Evolutionary conservation across 2,329 filamentous ascomycete genomes (phyloP).

Genomic region (Thermoascus crustaceus): DNA sequence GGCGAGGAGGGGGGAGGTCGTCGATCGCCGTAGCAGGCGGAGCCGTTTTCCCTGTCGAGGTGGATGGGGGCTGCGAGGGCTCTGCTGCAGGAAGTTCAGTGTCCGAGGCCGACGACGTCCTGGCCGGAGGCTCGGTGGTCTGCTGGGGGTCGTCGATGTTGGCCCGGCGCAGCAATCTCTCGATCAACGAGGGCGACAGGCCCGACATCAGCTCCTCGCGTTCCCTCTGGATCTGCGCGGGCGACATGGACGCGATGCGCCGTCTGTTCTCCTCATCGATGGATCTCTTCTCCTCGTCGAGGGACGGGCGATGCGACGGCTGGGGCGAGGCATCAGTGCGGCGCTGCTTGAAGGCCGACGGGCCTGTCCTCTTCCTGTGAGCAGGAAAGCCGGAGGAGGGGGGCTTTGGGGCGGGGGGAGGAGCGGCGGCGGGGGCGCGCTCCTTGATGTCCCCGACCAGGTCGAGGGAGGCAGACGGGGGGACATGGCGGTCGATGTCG

Average conservation of each 20-base stretch:
- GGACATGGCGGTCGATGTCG: constrained; percentile 13
- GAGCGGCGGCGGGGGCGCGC: constrained; percentile 47
- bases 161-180: constrained; percentile 67
- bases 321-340: constrained; percentile 21
- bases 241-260: constrained; percentile 68
- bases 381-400: constrained; percentile 75
- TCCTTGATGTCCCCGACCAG: constrained; percentile 73
- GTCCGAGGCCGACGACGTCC: constrained; percentile 7
- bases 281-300: constrained; percentile 54
- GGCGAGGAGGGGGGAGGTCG: constrained; percentile 26
- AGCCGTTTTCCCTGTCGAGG: too few species aligned
- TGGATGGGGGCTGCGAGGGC: too few species aligned
- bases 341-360: constrained; percentile 74
- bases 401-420: constrained; percentile 48
- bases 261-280: constrained; percentile 80
- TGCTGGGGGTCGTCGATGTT: constrained; percentile 69
- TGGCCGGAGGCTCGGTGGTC: constrained; percentile 14
- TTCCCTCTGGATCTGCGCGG: constrained; percentile 71
- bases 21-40: constrained; percentile 17
- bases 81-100: constrained; percentile 5
- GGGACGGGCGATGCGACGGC: constrained; percentile 18
- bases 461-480: constrained; percentile 18
- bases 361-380: constrained; percentile 65
- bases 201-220: constrained; percentile 70
- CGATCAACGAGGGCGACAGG: constrained; percentile 65